Evolutionary conservation across 306 rosid genomes (phyloP), one percentile per base, ranked within the genome.

Genomic region (Ziziphus jujuba): DNA sequence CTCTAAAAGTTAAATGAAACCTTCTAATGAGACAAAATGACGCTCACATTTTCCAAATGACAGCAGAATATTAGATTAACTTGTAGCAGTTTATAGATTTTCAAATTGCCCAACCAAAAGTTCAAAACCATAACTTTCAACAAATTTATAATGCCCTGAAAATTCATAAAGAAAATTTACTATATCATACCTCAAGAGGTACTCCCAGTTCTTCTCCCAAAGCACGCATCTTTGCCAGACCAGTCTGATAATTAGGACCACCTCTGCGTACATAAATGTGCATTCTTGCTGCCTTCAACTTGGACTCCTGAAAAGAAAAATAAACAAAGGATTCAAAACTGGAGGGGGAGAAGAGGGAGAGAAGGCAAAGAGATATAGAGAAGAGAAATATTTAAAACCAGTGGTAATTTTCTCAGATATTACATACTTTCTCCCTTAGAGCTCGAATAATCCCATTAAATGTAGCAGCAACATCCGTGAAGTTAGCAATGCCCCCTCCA

Each of bases 401-500:
- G 36, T 38, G 15, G 17, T 5, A 4, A 6, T 9, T 10, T 17
- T 61, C 70, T 66, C n/a, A 12, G 59, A 55, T 6, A 59, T 9
- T 35, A 51, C 78, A 43, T 59, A 84, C 97, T 83, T 90, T 87
- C 88, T 90, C 97, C 63, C 77, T 82, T 52, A 90, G 79, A 35
- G 95, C 91, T 50, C 86, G 87, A 70, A 90, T 84, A 65, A 87
- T 90, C 48, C 95, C 95, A 72, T 75, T 90, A 66, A 87, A 90
- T 44, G 95, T 90, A 69, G 97, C 87, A 67, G 97, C 97, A 65
- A 90, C 95, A 49, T 87, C 97, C 0, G 97, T 90, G 81, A 90
- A 90, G 80, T 90, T 90, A 58, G 97, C 97, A 72, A 90, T 90
- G 53, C 97, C 97, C 13, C 97, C 95, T 72, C 97, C 97, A 84